Evolutionary conservation across 352 stramenopile species (phyloP).

Genomic region (Globisporangium middletonii): DNA sequence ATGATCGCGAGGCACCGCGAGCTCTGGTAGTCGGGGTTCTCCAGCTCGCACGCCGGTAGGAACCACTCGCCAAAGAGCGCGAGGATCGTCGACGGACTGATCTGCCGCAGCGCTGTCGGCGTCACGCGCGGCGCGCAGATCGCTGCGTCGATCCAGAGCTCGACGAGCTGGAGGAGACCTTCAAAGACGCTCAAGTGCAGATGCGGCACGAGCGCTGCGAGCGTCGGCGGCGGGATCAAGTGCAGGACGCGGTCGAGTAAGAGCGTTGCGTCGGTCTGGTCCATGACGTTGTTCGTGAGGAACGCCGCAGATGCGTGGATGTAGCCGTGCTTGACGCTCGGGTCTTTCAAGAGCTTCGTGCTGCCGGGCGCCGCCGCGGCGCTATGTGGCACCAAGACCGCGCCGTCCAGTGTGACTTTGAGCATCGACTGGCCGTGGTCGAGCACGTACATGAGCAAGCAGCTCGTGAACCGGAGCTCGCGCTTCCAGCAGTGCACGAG

Average conservation of each 20-base stretch:
- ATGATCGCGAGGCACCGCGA: conserved; percentile 74
- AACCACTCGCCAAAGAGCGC: conserved; percentile 87
- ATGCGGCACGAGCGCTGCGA: conserved; percentile 52
- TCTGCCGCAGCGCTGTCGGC: conserved; percentile 53
- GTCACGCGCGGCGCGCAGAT: conserved; percentile 54
- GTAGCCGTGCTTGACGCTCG: conserved; percentile 47
- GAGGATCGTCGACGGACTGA: conserved; percentile 77
- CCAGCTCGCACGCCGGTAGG: conserved; percentile 72
- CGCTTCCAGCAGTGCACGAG: conserved; percentile 83
- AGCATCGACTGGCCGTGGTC: conserved; percentile 67
- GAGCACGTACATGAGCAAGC: conserved; percentile 75
- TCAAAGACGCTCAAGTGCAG: conserved; percentile 73
- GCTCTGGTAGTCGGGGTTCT: conserved; percentile 63
- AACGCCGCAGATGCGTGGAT: conserved; percentile 67
- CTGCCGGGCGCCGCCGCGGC: conserved; percentile 2
- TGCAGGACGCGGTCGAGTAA: conserved; percentile 78
- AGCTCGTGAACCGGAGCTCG: conserved; percentile 75
- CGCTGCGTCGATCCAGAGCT: conserved; percentile 77
- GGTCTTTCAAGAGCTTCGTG: conserved; percentile 40
- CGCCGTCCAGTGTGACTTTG: conserved; percentile 59
- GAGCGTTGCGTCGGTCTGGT: conserved; percentile 60
- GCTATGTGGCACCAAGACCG: conserved; percentile 41
- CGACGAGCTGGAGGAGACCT: conserved; percentile 64
- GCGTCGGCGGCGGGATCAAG: conserved; percentile 62
- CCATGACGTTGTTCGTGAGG: conserved; percentile 51